A percentile compares a stretch with the other conserved stretches of the same genome.
These are phyloP conservation scores for Plasmodium gonderi DNA, from an alignment of 169 alveolate species.

Conservation along the genomic window DNA sequence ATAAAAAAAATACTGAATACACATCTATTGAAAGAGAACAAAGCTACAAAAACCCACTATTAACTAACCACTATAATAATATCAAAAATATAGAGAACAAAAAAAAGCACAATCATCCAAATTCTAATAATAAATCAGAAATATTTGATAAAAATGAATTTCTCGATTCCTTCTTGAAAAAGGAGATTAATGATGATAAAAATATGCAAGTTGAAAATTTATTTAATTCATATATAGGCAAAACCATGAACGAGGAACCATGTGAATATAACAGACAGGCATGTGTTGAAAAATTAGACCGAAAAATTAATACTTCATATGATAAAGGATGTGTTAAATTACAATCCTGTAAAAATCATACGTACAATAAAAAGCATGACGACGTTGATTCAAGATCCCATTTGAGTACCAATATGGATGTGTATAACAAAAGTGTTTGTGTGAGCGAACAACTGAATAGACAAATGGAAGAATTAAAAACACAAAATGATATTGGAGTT, in stretches of 20 bases:
- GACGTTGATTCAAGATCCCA: neutral
- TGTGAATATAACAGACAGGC: neutral
- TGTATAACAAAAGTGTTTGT: neutral
- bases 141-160: constrained; percentile 10
- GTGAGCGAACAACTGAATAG: neutral
- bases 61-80: neutral
- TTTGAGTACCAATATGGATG: neutral
- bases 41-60: neutral
- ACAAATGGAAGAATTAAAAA: neutral
- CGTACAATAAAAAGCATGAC: neutral
- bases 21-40: neutral
- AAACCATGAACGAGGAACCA: neutral
- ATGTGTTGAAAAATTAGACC: neutral
- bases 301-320: neutral
- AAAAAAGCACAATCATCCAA: neutral
- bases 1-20: neutral
- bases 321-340: neutral
- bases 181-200: constrained; percentile 5
- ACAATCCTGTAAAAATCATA: neutral
- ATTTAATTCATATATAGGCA: constrained; percentile 8
- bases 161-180: constrained; percentile 8
- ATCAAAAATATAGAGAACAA: neutral
- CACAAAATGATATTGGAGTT: neutral
- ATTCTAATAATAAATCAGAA: constrained; percentile 12
- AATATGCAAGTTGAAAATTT: constrained; percentile 30